These are phyloP conservation scores for Ballota nigra DNA, from an alignment of 257 asterid species.

Conservation along the genomic window DNA sequence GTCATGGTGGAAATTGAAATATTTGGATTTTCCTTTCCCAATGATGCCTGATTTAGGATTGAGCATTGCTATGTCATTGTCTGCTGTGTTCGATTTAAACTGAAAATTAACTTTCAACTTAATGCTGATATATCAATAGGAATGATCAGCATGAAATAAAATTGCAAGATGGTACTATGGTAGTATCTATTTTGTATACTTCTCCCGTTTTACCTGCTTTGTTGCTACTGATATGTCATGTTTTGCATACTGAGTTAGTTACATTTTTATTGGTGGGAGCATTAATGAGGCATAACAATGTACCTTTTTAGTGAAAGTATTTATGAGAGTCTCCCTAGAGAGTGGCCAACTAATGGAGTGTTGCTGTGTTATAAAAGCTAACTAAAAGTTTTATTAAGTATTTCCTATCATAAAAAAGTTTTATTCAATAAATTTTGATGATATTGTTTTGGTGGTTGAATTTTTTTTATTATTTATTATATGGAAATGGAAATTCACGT, in stretches of 20 bases:
- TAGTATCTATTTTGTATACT: neutral
- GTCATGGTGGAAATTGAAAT: neutral
- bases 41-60: neutral
- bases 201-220: neutral
- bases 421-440: neutral
- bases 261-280: neutral
- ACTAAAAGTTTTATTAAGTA: no score
- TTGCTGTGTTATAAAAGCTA: neutral
- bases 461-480: neutral
- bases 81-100: neutral
- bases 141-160: neutral
- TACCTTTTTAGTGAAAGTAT: neutral
- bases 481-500: constrained; percentile 2
- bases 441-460: constrained; percentile 13
- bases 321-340: neutral
- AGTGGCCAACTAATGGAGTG: neutral
- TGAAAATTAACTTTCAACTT: neutral
- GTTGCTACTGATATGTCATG: neutral
- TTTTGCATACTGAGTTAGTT: neutral
- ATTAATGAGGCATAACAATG: neutral
- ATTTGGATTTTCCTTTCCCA: neutral
- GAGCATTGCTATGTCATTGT: neutral
- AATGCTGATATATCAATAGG: neutral
- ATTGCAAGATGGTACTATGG: neutral
- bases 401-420: no score